These are phyloP conservation scores for Schoenoplectus triqueter DNA, from an alignment of 202 grass and related monocot species.

Conservation along the genomic window DNA sequence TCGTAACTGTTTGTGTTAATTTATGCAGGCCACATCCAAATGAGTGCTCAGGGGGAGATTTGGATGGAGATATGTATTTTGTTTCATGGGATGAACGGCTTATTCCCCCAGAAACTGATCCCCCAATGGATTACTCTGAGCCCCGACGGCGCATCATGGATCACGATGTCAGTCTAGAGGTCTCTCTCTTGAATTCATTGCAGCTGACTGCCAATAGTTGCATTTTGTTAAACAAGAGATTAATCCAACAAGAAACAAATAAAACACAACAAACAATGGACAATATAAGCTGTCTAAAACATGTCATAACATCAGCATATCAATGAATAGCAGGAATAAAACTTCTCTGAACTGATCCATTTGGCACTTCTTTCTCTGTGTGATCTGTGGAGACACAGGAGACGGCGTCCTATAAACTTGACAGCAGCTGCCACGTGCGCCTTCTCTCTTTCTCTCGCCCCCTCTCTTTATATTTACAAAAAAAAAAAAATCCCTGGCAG, in stretches of 20 bases:
- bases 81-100: conserved; percentile 86
- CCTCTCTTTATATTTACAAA: too few species aligned
- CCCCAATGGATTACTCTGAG: conserved; percentile 93
- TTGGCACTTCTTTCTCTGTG: too few species aligned
- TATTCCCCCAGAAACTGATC: conserved; percentile 72
- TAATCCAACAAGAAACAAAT: neutral
- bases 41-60: conserved; percentile 95
- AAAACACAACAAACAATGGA: neutral
- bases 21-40: conserved; percentile 85
- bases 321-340: neutral
- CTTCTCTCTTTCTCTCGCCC: too few species aligned
- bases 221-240: neutral
- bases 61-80: conserved; percentile 96
- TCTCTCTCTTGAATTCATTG: conserved; percentile 31
- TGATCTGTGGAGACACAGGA: too few species aligned
- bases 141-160: conserved; percentile 68
- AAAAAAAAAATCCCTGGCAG: too few species aligned
- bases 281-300: neutral
- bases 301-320: neutral
- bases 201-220: neutral
- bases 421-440: too few species aligned
- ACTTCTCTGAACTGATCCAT: neutral
- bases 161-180: conserved; percentile 94
- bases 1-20: neutral
- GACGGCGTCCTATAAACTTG: too few species aligned